These are phyloP conservation scores for Hanseniaspora nectarophila DNA, from an alignment of 805 yeast genomes.

Conservation along the genomic window DNA sequence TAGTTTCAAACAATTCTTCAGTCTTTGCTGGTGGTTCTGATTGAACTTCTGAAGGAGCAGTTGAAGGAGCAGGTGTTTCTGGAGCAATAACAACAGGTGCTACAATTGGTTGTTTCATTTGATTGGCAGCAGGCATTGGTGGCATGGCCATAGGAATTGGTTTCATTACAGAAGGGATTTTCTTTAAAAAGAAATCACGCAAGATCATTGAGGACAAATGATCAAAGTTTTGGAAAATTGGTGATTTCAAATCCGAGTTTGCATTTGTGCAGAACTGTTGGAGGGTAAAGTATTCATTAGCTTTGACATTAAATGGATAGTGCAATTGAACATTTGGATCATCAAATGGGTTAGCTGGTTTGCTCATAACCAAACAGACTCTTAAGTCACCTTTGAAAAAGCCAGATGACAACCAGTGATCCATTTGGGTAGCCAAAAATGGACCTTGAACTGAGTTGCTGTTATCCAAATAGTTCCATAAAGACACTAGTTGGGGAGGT, in stretches of 20 bases:
- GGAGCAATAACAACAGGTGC: not conserved
- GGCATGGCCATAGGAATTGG: conserved; percentile 4
- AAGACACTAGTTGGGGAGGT: conserved; percentile 26
- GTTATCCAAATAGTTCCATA: conserved; percentile 69
- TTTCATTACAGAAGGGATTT: not conserved
- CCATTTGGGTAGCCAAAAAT: conserved; percentile 63
- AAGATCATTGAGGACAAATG: not conserved
- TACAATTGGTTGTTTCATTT: not conserved
- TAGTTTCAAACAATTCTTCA: not conserved
- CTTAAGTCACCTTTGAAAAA: conserved; percentile 48
- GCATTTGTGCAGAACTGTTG: conserved; percentile 23
- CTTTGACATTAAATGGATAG: conserved; percentile 22
- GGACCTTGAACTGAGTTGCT: conserved; percentile 74
- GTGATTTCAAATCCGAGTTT: conserved; percentile 17
- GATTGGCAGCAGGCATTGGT: not conserved
- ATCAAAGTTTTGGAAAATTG: conserved; percentile 4
- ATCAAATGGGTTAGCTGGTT: conserved; percentile 20
- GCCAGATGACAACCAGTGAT: conserved; percentile 58
- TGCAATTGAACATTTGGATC: conserved; percentile 20
- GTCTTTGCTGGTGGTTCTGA: not conserved
- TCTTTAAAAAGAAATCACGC: not conserved
- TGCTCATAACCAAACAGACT: conserved; percentile 36
- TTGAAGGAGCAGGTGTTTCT: not conserved
- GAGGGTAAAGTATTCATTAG: conserved; percentile 20
- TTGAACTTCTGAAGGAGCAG: not conserved